phyloP scores from a whole-genome alignment of 495 filamentous ascomycete species.

The Penicillium verhagenii region DNA sequence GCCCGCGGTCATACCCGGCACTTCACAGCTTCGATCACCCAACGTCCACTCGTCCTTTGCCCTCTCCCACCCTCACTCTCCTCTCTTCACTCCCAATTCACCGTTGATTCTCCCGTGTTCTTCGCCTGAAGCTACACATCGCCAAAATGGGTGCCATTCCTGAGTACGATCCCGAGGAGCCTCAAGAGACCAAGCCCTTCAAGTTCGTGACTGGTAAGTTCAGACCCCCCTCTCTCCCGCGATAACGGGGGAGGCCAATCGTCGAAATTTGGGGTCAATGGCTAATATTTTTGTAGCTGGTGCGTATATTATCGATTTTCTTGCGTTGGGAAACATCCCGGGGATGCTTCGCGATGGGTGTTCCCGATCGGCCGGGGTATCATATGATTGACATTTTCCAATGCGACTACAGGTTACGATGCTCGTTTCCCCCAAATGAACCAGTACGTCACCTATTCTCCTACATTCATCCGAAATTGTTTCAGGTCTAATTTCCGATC shows the following conservation, averaged over 20 bases:
- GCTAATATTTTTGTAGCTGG: constrained; percentile 48
- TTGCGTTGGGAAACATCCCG: constrained; percentile 12
- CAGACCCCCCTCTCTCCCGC: constrained; percentile 23
- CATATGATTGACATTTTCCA: constrained; percentile 33
- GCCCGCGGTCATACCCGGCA: constrained; percentile 44
- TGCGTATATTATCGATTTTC: constrained; percentile 31
- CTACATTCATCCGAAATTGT: not conserved
- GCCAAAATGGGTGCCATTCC: constrained; percentile 52
- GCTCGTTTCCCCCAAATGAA: constrained; percentile 99
- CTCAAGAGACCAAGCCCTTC: constrained; percentile 93
- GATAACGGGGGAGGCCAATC: constrained; percentile 24
- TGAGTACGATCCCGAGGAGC: constrained; percentile 86
- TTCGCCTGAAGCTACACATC: constrained; percentile 27
- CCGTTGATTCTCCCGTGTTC: constrained; percentile 10
- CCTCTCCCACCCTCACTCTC: constrained; percentile 24
- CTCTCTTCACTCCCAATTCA: constrained; percentile 9
- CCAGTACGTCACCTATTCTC: constrained; percentile 58
- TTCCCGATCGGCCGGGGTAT: constrained; percentile 18
- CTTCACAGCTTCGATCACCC: constrained; percentile 42
- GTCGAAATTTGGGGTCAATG: constrained; percentile 42
- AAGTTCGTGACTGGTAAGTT: constrained; percentile 98
- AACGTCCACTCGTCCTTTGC: constrained; percentile 22
- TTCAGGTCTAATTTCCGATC: constrained; percentile 11
- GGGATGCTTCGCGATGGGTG: constrained; percentile 8
- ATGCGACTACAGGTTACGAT: constrained; percentile 74